Evolutionary conservation across 2,329 filamentous ascomycete genomes (phyloP), one percentile per base, ranked within the genome.

Genomic region (Penicillium sp.): DNA sequence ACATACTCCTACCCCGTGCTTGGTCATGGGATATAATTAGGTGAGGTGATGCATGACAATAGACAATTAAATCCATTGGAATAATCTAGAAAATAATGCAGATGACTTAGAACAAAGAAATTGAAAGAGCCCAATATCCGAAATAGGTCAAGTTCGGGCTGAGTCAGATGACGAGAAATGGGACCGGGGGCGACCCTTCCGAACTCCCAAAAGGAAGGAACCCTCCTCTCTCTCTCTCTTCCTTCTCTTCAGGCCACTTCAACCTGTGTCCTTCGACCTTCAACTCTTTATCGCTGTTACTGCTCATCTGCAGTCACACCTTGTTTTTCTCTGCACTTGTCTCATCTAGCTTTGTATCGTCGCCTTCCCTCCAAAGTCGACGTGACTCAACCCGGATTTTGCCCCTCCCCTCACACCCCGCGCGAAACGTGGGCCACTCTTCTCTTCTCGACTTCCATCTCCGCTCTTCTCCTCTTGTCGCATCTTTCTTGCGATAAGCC

Each of bases 301-400:
- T 50, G 39, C 31, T 29, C 10, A n/a, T 39, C 19, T 23, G 40
- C 33, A 38, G 43, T 29, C 3, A 38, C 39, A 3, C 9, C 6
- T 16, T 16, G n/a, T 33, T 6, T 13, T 4, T 19, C 9, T 9
- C 41, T 6, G 7, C 16, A 36, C 21, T 36, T 19, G 5, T 19
- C 21, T 19, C 21, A 43, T 21, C 21, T 33, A 16, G 8, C 31
- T 45, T 27, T 19, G 16, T 45, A 21, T 57, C 33, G 39, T 44
- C 39, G 46, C 33, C 25, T 52, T 45, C 5, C 38, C n/a, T 36
- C 27, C 46, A 23, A 49, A 46, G 29, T 47, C 48, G 55, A 49
- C 46, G 52, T 67, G 65, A 67, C 62, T 67, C 65, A 67, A 67
- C 53, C 50, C 50, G 21, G 49, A 29, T 54, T 41, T 46, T 57